Evolutionary conservation across 1,139 yeast species (phyloP).

Genomic region (Yamadazyma atlantica): DNA sequence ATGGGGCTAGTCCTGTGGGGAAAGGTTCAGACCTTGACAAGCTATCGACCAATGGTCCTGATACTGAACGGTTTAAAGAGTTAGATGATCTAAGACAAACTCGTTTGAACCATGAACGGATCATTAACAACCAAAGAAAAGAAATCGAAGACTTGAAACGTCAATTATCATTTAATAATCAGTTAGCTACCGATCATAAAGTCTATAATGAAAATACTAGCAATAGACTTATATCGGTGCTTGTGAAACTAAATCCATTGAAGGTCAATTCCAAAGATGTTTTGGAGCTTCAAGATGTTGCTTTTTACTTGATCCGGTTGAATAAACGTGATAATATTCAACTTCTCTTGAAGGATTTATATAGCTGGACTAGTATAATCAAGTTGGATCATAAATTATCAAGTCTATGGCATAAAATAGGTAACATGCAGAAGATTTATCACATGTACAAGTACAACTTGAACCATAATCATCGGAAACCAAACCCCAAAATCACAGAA

Average conservation of each 20-base stretch:
- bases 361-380: constrained; percentile 42
- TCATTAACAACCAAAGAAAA: constrained; percentile 27
- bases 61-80: constrained; percentile 13
- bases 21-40: neutral
- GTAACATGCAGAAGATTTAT: constrained; percentile 42
- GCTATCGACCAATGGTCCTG: neutral
- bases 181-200: constrained; percentile 20
- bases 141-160: constrained; percentile 39
- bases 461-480: neutral
- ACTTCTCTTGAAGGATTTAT: constrained; percentile 20
- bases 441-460: constrained; percentile 32
- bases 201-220: constrained; percentile 5
- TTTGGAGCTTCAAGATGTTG: constrained; percentile 22
- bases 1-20: neutral
- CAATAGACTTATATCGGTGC: constrained; percentile 6
- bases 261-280: constrained; percentile 14
- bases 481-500: constrained; percentile 9
- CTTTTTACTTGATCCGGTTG: constrained; percentile 2
- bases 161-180: constrained; percentile 29
- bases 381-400: constrained; percentile 44
- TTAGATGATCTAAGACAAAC: constrained; percentile 23
- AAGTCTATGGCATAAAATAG: constrained; percentile 42
- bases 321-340: constrained; percentile 1
- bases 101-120: constrained; percentile 22
- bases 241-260: constrained; percentile 18